These are phyloP conservation scores for Fusarium setosum DNA, from an alignment of 2,329 filamentous ascomycete genomes.

Conservation along the genomic window DNA sequence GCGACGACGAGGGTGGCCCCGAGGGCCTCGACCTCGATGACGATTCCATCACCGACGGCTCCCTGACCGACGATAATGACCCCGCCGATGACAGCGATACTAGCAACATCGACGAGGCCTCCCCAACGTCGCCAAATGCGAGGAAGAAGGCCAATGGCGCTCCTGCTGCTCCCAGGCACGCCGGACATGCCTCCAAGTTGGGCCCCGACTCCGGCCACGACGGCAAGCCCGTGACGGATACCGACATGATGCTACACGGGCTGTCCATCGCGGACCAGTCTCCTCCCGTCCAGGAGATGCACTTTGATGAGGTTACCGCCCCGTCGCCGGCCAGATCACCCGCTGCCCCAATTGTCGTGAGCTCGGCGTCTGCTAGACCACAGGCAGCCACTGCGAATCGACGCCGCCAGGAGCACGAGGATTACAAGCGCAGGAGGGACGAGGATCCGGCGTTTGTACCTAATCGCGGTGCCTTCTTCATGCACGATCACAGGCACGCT, in stretches of 20 bases:
- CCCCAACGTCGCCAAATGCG: conserved; percentile 58
- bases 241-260: conserved; percentile 69
- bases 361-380: conserved; percentile 61
- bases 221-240: conserved; percentile 59
- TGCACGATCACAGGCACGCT: conserved; percentile 90
- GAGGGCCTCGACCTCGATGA: conserved; percentile 70
- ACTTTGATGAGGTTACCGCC: conserved; percentile 57
- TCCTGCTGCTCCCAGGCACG: conserved; percentile 51
- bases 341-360: conserved; percentile 64
- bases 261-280: conserved; percentile 58
- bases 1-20: conserved; percentile 72
- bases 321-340: conserved; percentile 54
- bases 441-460: conserved; percentile 94
- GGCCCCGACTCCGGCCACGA: conserved; percentile 49
- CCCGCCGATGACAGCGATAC: conserved; percentile 71
- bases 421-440: conserved; percentile 88
- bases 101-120: conserved; percentile 69
- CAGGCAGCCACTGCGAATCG: conserved; percentile 74
- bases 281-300: conserved; percentile 56
- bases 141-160: conserved; percentile 57
- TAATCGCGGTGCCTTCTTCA: conserved; percentile 94
- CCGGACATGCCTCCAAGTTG: conserved; percentile 48
- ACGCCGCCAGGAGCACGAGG: conserved; percentile 87
- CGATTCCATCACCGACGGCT: conserved; percentile 74
- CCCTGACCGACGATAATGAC: conserved; percentile 72